Conservation (phyloP, 768 basidiomycete species). For the Mrakia gelida region DNA sequence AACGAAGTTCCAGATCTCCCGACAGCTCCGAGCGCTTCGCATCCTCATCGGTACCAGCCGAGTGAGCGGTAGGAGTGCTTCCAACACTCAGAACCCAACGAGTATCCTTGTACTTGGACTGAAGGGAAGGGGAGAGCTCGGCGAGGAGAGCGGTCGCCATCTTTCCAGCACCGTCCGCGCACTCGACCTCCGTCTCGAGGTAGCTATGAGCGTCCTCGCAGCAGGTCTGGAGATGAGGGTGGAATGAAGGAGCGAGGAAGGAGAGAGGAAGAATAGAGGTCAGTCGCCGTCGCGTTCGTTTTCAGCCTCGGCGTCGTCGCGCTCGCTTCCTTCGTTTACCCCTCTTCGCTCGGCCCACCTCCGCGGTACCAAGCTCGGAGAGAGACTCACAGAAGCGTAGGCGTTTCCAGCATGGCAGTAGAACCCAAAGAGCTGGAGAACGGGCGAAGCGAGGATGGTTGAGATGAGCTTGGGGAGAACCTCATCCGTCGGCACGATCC, state of each 20-base stretch:
- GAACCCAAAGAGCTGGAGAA: constrained; percentile 69
- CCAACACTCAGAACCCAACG: constrained; percentile 70
- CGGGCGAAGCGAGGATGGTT: constrained; percentile 54
- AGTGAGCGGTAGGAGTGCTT: constrained; percentile 82
- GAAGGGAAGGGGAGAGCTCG: constrained; percentile 46
- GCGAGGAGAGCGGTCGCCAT: constrained; percentile 50
- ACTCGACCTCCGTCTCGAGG: constrained; percentile 64
- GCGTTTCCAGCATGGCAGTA: constrained; percentile 75
- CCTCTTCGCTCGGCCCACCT: too few species aligned
- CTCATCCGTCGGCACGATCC: constrained; percentile 55
- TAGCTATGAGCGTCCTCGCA: constrained; percentile 58
- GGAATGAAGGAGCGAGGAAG: not conserved
- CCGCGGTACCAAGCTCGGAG: not conserved
- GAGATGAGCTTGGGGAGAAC: constrained; percentile 57
- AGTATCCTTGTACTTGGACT: constrained; percentile 45
- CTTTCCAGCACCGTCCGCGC: constrained; percentile 62
- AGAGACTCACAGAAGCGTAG: constrained; percentile 63
- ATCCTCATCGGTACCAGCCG: constrained; percentile 52
- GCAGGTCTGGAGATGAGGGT: not conserved
- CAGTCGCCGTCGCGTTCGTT: not conserved
- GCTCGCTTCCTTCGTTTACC: not conserved
- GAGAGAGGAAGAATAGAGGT: not conserved
- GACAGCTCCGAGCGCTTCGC: constrained; percentile 52
- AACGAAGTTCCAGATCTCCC: constrained; percentile 69
- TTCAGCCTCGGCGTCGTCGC: too few species aligned